Conservation (phyloP, 805 yeast genomes). For the Torulaspora quercuum region DNA sequence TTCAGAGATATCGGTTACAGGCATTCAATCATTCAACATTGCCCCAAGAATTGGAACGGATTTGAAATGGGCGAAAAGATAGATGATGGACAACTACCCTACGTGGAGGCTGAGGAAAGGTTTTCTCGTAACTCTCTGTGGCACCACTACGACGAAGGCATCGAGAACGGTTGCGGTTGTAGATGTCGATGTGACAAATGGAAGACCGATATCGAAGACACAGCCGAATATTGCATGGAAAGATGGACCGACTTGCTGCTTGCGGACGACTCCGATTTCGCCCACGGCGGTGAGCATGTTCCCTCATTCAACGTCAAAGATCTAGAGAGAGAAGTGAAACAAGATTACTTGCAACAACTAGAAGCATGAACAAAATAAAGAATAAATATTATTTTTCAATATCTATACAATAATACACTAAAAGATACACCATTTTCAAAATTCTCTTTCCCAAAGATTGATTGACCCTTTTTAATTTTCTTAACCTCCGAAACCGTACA, state of each 20-base stretch:
- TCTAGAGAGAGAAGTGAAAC: slow-evolving; percentile 9
- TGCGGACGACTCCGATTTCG: slow-evolving; percentile 6
- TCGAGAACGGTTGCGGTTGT: slow-evolving; percentile 67
- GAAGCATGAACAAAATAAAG: too few relatives aligned
- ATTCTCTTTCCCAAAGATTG: too few relatives aligned
- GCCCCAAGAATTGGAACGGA: slow-evolving; percentile 57
- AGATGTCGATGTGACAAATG: slow-evolving; percentile 71
- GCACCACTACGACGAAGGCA: slow-evolving; percentile 36
- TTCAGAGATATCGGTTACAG: slow-evolving; percentile 90
- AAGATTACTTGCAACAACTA: slow-evolving; percentile 5
- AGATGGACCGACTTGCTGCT: slow-evolving; percentile 44
- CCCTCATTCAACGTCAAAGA: slow-evolving; percentile 9
- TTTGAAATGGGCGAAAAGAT: slow-evolving; percentile 3
- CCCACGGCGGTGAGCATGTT: slow-evolving; percentile 9
- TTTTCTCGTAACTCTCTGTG: slow-evolving; percentile 23
- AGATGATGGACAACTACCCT: slow-evolving; percentile 45
- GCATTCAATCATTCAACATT: slow-evolving; percentile 77
- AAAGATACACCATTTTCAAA: too few relatives aligned
- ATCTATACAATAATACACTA: too few relatives aligned
- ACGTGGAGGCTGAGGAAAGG: slow-evolving; percentile 33
- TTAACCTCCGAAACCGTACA: slow-evolving; percentile 99
- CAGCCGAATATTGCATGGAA: slow-evolving; percentile 48
- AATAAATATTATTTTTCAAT: too few relatives aligned
- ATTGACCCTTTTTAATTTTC: too few relatives aligned
- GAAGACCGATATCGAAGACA: slow-evolving; percentile 54